phyloP scores from a whole-genome alignment of 2,329 filamentous ascomycete genomes.

The Ophiostoma pallidulum region DNA sequence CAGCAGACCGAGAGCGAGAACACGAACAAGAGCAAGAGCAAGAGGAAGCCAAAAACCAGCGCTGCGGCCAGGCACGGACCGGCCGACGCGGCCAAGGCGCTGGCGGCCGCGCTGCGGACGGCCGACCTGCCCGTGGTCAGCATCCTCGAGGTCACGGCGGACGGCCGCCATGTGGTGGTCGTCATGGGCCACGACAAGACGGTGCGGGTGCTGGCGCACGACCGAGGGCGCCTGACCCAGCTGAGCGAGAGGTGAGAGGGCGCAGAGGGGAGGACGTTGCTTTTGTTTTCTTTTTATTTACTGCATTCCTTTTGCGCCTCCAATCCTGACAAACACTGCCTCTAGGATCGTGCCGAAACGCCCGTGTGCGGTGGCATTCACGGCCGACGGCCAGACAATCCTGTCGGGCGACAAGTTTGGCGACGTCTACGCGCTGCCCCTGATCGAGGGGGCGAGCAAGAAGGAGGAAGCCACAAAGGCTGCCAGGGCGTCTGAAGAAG shows the following conservation, averaged over 20 bases:
- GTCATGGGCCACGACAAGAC: constrained; percentile 89
- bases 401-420: constrained; percentile 91
- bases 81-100: background rate
- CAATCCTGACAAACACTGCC: no score
- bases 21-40: constrained; percentile 25
- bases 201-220: constrained; percentile 70
- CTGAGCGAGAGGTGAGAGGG: constrained; percentile 63
- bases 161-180: constrained; percentile 61
- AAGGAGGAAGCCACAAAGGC: background rate
- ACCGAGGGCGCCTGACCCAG: constrained; percentile 52
- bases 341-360: constrained; percentile 77
- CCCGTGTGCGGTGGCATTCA: constrained; percentile 65
- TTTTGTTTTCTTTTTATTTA: constrained; percentile 6
- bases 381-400: constrained; percentile 61
- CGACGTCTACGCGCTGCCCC: constrained; percentile 82
- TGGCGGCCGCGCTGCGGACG: constrained; percentile 23
- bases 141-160: constrained; percentile 52
- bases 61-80: background rate
- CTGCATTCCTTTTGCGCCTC: no score
- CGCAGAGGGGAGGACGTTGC: background rate
- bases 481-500: background rate
- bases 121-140: constrained; percentile 57
- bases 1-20: background rate
- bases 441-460: constrained; percentile 35
- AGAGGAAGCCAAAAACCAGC: background rate